Conservation (phyloP, 805 yeast genomes). For the Candida pseudoglaebosa region DNA sequence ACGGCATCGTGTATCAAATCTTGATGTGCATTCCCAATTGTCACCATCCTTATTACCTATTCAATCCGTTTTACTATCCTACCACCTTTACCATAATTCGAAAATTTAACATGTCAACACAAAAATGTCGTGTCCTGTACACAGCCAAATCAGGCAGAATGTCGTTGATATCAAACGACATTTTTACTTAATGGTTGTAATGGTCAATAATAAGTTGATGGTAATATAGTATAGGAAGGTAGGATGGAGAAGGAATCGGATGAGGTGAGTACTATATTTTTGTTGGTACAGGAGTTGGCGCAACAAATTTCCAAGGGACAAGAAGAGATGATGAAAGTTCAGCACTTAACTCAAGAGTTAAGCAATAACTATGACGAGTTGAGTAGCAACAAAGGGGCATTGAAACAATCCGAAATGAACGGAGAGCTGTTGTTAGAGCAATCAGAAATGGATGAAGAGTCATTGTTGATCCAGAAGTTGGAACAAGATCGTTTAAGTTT, state of each 20-base stretch:
- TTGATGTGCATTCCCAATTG: conserved; percentile 87
- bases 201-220: background rate
- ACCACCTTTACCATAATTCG: background rate
- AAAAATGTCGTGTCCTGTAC: background rate
- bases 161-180: no score
- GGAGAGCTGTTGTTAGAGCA: conserved; percentile 1
- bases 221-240: conserved; percentile 5
- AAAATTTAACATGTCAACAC: background rate
- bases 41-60: conserved; percentile 48
- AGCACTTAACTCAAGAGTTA: conserved; percentile 16
- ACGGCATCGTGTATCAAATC: conserved; percentile 96
- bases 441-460: conserved; percentile 9
- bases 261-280: conserved; percentile 15
- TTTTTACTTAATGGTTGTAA: background rate
- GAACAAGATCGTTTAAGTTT: conserved; percentile 27
- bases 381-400: background rate
- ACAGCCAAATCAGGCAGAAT: no score
- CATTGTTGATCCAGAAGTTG: conserved; percentile 16
- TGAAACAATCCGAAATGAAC: background rate
- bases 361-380: conserved; percentile 12
- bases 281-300: conserved; percentile 16
- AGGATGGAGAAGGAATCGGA: conserved; percentile 18
- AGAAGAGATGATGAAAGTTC: conserved; percentile 18
- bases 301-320: conserved; percentile 16
- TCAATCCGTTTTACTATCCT: background rate